Evolutionary conservation across 1,139 yeast genomes (phyloP).

Genomic region (Trichomonascaceae sp.): DNA sequence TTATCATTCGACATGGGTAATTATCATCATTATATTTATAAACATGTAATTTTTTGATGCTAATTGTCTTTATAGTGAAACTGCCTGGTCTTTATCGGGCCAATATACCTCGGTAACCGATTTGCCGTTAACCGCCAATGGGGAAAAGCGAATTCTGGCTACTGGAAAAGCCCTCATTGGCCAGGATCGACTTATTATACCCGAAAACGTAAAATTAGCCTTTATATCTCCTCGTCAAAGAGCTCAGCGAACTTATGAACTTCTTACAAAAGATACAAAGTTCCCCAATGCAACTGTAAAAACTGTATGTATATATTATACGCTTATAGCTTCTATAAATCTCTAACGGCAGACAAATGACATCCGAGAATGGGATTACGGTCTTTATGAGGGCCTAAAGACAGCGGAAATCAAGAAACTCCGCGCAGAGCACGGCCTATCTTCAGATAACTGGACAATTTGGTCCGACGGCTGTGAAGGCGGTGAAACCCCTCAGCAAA

Average conservation of each 20-base stretch:
- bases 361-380: slow-evolving; percentile 91
- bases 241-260: slow-evolving; percentile 66
- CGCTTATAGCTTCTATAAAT: not conserved
- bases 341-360: slow-evolving; percentile 42
- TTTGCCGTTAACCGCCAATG: slow-evolving; percentile 67
- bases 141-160: slow-evolving; percentile 64
- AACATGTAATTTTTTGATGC: slow-evolving; percentile 3
- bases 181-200: slow-evolving; percentile 52
- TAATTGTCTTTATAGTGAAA: slow-evolving; percentile 46
- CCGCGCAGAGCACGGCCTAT: slow-evolving; percentile 59
- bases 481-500: slow-evolving; percentile 67
- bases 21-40: slow-evolving; percentile 9
- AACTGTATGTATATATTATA: slow-evolving; percentile 2
- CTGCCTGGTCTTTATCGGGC: slow-evolving; percentile 93
- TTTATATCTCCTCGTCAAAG: slow-evolving; percentile 76
- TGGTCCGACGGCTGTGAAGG: slow-evolving; percentile 93
- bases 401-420: slow-evolving; percentile 59
- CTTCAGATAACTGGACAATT: slow-evolving; percentile 54
- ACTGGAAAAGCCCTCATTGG: slow-evolving; percentile 73
- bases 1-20: slow-evolving; percentile 69
- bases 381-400: slow-evolving; percentile 82
- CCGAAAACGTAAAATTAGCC: slow-evolving; percentile 54
- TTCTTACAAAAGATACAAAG: slow-evolving; percentile 39
- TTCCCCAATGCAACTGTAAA: slow-evolving; percentile 3
- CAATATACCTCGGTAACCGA: slow-evolving; percentile 88